Base-by-base conservation (phyloP, 1,284 basidiomycete species). In the Fistulinella cinereoalba region DNA sequence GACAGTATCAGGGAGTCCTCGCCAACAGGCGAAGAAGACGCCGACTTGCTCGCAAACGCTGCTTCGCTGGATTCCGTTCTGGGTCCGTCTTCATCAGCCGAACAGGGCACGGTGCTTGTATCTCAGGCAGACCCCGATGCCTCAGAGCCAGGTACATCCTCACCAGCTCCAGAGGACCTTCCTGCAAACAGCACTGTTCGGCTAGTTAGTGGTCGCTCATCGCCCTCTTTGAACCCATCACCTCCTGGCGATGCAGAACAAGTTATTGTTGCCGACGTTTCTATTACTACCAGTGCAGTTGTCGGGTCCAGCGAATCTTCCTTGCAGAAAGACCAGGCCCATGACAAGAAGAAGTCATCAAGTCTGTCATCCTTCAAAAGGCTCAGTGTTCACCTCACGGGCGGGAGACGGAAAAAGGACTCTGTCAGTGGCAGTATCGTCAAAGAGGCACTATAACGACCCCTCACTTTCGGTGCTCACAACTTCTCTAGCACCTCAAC, bases 361-460 rank as follows among this genome's bases (percentile, higher is more conserved):
- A 79, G 77, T 58, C 66, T 76, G 41, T 69, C 81, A 31, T 69
- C 76, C 34, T 64, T 83, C 52, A 85, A 81, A 67, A 78, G 77
- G 59, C 60, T 83, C 36, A 58, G 79, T 24, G 72, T 41, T 18
- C 62, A 60, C 34, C 37, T 67, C 16, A 22, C 53, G 18, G 43
- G 69, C 29, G 67, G 68, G 43, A 72, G 68, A 56, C 68, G 76
- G 68, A 83, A 75, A 70, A 76, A 76, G 58, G 78, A 77, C 57
- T 77, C 79, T 23, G 65, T 62, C 47, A 69, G 71, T 54, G 75
- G 74, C 56, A 52, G 46, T 49, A 52, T 39, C 46, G 56, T 57
- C 47, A 60, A 66, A 32, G 61, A 65, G 44, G 25, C 45, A 44
- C 60, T 58, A 60, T 67, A 43, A 67, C 50, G 31, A 46, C 38